Evolutionary conservation across 169 alveolate species (phyloP).

Genomic region (Eimeria praecox): DNA sequence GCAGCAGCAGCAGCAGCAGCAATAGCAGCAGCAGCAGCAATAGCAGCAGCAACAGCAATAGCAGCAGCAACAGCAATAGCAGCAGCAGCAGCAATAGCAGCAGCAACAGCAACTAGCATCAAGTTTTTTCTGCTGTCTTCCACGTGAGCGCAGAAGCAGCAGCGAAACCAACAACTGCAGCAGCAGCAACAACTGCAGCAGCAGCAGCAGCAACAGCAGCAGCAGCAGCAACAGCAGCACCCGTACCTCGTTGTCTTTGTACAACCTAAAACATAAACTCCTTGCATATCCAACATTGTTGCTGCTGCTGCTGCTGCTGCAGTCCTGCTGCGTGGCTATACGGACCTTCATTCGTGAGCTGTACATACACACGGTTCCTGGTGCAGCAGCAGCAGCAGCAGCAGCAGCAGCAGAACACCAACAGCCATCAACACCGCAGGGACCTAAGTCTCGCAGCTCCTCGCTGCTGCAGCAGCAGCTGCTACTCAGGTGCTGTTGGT

Average conservation of each 20-base stretch:
- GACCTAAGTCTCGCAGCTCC: constrained; percentile 47
- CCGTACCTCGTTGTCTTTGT: constrained; percentile 44
- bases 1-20: constrained; percentile 2
- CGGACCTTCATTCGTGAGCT: constrained; percentile 35
- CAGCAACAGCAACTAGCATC: no score
- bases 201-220: neutral
- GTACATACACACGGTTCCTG: constrained; percentile 31
- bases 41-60: neutral
- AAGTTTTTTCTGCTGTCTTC: no score
- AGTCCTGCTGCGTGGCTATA: constrained; percentile 26
- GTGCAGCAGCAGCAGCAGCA: constrained; percentile 32
- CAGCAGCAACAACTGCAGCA: neutral
- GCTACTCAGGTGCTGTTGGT: constrained; percentile 36
- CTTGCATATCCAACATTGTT: constrained; percentile 14
- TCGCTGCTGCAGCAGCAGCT: constrained; percentile 59
- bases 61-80: neutral
- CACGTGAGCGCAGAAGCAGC: no score
- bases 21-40: constrained; percentile 18
- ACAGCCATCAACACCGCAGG: constrained; percentile 45
- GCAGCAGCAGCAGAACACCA: constrained; percentile 42
- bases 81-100: neutral
- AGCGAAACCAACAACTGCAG: neutral
- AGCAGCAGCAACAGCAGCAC: constrained; percentile 16
- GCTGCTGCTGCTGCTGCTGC: constrained; percentile 69
- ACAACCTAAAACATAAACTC: constrained; percentile 27